Evolutionary conservation across 1,284 basidiomycete genomes (phyloP), one percentile per base, ranked within the genome.

Genomic region (Amylostereum chailletii): DNA sequence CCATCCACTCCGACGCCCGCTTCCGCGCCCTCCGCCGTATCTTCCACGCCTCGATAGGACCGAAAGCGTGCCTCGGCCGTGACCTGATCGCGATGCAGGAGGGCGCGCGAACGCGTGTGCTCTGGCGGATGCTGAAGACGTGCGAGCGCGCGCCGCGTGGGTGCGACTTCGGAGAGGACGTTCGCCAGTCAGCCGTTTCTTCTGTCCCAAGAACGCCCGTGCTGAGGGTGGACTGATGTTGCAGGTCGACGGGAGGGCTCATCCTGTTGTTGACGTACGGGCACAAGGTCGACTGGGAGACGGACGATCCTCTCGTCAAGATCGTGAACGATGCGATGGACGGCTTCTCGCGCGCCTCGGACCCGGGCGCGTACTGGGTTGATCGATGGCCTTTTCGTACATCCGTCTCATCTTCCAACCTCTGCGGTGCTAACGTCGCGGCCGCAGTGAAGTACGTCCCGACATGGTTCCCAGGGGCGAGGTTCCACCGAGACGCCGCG

Each of bases 251-350:
- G 6, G 70, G 64, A 5, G 66, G 65, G 19, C 51, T 67, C 5
- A 67, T 71, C n/a, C 60, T 73, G 5, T 56, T 56, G 3, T 53
- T 72, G 4, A 57, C 69, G 6, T 71, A 70, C 49, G 71, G 71
- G 1, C 71, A 74, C 51, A 51, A 63, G n/a, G 59, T 65, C 1
- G 19, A 40, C 2, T 41, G 47, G 2, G 50, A 63, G 34, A 31
- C 37, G 10, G 55, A 52, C 9, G 71, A 74, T 48, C 62, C 64
- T 1, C 55, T 72, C 4, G 65, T 72, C 3, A 58, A 63, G 45
- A 67, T 71, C 5, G 70, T 65, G 4, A 65, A 72, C 48, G 59
- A 67, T 41, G 70, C 71, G 9, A 71, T 72, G 68, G 57, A 60
- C n/a, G 69, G 68, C 5, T 70, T 71, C 47, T 57, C 67, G 0